Percentiles rank a stretch among this genome's conserved stretches.
phyloP scores from a whole-genome alignment of 1,139 yeast genomes.

The Candida smagusa region DNA sequence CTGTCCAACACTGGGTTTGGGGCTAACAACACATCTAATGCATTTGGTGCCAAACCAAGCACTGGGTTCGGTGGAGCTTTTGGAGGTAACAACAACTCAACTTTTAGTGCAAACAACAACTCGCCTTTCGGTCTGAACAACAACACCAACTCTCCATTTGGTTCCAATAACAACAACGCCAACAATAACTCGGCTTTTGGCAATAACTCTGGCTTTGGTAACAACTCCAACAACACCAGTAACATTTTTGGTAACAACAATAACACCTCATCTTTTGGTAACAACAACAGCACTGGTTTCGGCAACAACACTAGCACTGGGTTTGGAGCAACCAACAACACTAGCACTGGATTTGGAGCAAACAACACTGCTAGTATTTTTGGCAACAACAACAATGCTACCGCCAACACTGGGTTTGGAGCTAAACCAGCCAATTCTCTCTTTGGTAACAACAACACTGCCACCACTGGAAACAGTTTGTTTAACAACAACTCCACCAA shows the following conservation, averaged over 20 bases:
- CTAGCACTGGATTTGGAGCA: constrained; percentile 15
- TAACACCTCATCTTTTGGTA: constrained; percentile 9
- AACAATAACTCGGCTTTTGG: constrained; percentile 23
- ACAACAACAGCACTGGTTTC: constrained; percentile 9
- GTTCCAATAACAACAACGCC: constrained; percentile 15
- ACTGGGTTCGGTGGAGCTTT: constrained; percentile 5
- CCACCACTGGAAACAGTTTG: constrained; percentile 12
- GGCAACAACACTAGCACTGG: constrained; percentile 10
- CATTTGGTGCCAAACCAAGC: constrained; percentile 10
- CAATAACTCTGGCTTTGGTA: constrained; percentile 18
- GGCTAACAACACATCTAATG: constrained; percentile 28
- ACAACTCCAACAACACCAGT: constrained; percentile 8
- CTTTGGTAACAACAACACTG: constrained; percentile 10
- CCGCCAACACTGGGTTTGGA: constrained; percentile 6
- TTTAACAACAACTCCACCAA: constrained; percentile 12
- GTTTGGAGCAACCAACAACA: constrained; percentile 10
- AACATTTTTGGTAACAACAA: constrained; percentile 14
- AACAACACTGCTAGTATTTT: constrained; percentile 28
- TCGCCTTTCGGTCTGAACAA: constrained; percentile 9
- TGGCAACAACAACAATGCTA: constrained; percentile 24
- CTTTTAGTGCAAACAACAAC: constrained; percentile 13
- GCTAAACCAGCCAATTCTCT: neutral
- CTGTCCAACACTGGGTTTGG: constrained; percentile 26
- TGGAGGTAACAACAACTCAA: constrained; percentile 10
- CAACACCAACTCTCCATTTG: constrained; percentile 13